Evolutionary conservation across 257 asterid species (phyloP), one percentile per base, ranked within the genome.

Genomic region (Ilex asprella): DNA sequence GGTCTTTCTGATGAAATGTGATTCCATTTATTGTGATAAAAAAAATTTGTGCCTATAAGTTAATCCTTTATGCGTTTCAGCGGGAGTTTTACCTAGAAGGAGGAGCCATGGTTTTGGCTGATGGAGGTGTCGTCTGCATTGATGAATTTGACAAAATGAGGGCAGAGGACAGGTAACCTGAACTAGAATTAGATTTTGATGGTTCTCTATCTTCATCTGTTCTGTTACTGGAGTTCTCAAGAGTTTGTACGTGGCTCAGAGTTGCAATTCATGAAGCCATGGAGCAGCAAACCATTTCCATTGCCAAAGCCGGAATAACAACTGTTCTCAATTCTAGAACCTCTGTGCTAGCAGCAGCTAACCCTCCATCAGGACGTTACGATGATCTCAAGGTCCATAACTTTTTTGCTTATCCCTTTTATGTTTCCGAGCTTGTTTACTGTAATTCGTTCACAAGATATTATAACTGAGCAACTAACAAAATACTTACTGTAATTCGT

Each of bases 201-300:
- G 12, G 52, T 21, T 15, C 31, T 54, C 58, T 67, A 27, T 49
- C 21, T 31, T 12, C 63, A 63, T 32, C 61, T 49, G 41, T 60
- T 52, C 32, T 49, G 52, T 31, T 56, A 51, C 16, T 68, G 56
- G 65, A 64, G 31, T 6, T 65, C 65, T 82, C 53, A 61, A 60
- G 60, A 27, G 53, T 60, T 65, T 67, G 30, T 55, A 39, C 71
- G 74, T 80, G 53, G 46, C 63, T 16, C 67, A 89, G 99, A 83
- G 97, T 93, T 78, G 99, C 99, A 64, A 93, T 93, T 70, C 99
- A 93, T 71, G 99, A 93, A 85, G 99, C 99, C 29, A 93, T 93
- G 99, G 99, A 93, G 73, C 99, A 93, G 83, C 99, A 93, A 81
- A 93, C 99, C n/a, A 93, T 93, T 73, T 93, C 99, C 67, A 89